Conservation (phyloP, 1,139 yeast species). For the Citeromyces hawaiiensis region DNA sequence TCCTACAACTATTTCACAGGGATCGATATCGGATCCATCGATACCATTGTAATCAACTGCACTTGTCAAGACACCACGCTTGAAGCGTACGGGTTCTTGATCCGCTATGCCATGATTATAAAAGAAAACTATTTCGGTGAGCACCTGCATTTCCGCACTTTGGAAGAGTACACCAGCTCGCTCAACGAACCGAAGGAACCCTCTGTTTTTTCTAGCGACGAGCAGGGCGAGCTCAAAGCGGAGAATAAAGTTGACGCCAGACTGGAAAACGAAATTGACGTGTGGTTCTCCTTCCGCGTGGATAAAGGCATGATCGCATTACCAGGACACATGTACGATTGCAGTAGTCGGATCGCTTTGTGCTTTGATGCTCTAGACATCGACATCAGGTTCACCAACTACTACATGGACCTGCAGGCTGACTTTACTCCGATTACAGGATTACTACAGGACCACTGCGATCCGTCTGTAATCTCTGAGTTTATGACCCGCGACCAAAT, state of each 20-base stretch:
- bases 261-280: conserved; percentile 61
- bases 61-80: conserved; percentile 55
- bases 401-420: conserved; percentile 76
- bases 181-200: background rate
- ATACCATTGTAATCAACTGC: conserved; percentile 54
- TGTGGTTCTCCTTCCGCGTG: conserved; percentile 57
- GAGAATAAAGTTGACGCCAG: background rate
- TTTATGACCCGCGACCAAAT: background rate
- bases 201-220: background rate
- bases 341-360: conserved; percentile 45
- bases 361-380: conserved; percentile 56
- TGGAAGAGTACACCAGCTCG: conserved; percentile 50
- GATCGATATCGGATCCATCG: conserved; percentile 53
- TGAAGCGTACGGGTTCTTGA: conserved; percentile 65
- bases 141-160: conserved; percentile 65
- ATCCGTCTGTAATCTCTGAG: conserved; percentile 13
- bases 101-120: conserved; percentile 63
- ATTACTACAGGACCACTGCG: conserved; percentile 18
- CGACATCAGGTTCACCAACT: conserved; percentile 78
- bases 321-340: conserved; percentile 63
- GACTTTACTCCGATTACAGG: conserved; percentile 36
- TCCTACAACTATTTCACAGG: conserved; percentile 48
- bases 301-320: conserved; percentile 56
- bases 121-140: conserved; percentile 90
- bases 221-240: background rate